Conservation (phyloP, 1,139 yeast genomes). For the Chernovozyma sophiae-reginae region DNA sequence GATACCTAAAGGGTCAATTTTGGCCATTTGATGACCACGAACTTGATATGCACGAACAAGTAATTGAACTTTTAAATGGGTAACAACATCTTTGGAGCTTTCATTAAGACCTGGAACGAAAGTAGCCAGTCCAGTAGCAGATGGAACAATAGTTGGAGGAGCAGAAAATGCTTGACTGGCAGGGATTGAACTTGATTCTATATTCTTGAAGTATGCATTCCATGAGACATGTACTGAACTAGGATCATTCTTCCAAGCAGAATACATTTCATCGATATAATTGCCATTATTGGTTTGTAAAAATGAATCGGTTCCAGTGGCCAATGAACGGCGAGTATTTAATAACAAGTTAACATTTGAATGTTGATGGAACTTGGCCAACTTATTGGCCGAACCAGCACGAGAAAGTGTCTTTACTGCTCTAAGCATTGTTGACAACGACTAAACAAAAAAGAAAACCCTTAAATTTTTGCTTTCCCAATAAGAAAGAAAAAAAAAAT, state of each 20-base stretch:
- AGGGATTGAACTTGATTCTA: slow-evolving; percentile 65
- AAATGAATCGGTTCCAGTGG: slow-evolving; percentile 56
- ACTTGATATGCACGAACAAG: slow-evolving; percentile 98
- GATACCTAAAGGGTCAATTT: slow-evolving; percentile 89
- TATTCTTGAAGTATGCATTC: slow-evolving; percentile 93
- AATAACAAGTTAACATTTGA: not conserved
- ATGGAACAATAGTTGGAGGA: slow-evolving; percentile 85
- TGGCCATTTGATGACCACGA: slow-evolving; percentile 95
- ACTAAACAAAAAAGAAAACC: not conserved
- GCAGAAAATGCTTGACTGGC: slow-evolving; percentile 78
- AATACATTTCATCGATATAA: slow-evolving; percentile 96
- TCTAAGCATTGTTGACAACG: slow-evolving; percentile 6
- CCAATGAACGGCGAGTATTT: slow-evolving; percentile 17
- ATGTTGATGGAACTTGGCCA: not conserved
- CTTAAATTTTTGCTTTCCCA: not conserved
- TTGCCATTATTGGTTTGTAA: slow-evolving; percentile 82
- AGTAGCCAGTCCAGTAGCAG: slow-evolving; percentile 70
- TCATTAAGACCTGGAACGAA: slow-evolving; percentile 47
- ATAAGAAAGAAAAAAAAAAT: slow-evolving; percentile 1
- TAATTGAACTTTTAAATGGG: slow-evolving; percentile 92
- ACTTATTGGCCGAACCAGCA: not conserved
- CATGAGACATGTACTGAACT: slow-evolving; percentile 89
- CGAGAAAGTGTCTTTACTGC: slow-evolving; percentile 7
- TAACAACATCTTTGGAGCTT: slow-evolving; percentile 61
- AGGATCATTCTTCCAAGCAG: slow-evolving; percentile 91